These are phyloP conservation scores for Pythium utonaiense DNA, from an alignment of 352 stramenopile species.

Conservation along the genomic window DNA sequence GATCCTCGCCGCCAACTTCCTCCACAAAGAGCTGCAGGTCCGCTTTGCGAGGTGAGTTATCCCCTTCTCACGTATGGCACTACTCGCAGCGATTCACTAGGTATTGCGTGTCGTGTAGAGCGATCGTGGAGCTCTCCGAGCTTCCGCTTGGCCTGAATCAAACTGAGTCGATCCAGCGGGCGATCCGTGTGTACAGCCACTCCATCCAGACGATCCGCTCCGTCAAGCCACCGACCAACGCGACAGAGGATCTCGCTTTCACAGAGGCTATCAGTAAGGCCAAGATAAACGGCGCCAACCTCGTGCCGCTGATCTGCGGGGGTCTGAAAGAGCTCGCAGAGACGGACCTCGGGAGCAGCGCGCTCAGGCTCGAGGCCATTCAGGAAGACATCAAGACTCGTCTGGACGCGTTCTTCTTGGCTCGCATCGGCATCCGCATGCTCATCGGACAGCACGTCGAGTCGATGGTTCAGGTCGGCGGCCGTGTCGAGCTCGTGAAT, in stretches of 20 bases:
- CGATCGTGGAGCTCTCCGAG: constrained; percentile 72
- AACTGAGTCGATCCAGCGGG: constrained; percentile 54
- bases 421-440: constrained; percentile 98
- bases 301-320: constrained; percentile 79
- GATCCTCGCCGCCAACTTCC: constrained; percentile 59
- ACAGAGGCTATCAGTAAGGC: constrained; percentile 52
- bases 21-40: constrained; percentile 78
- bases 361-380: constrained; percentile 51
- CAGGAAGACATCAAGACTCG: constrained; percentile 73
- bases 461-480: constrained; percentile 50
- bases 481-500: constrained; percentile 68
- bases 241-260: constrained; percentile 53
- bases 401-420: constrained; percentile 98
- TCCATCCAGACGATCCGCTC: constrained; percentile 46
- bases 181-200: constrained; percentile 60
- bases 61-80: background rate
- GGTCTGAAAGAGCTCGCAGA: constrained; percentile 62
- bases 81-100: no score
- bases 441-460: constrained; percentile 94
- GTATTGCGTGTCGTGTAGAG: no score
- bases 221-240: constrained; percentile 37
- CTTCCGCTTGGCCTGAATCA: constrained; percentile 64
- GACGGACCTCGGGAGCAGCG: constrained; percentile 59
- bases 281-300: constrained; percentile 57
- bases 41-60: constrained; percentile 53